These are phyloP conservation scores for Amaranthus hypochondriacus DNA, from an alignment of 148 eudicot species.

Conservation along the genomic window DNA sequence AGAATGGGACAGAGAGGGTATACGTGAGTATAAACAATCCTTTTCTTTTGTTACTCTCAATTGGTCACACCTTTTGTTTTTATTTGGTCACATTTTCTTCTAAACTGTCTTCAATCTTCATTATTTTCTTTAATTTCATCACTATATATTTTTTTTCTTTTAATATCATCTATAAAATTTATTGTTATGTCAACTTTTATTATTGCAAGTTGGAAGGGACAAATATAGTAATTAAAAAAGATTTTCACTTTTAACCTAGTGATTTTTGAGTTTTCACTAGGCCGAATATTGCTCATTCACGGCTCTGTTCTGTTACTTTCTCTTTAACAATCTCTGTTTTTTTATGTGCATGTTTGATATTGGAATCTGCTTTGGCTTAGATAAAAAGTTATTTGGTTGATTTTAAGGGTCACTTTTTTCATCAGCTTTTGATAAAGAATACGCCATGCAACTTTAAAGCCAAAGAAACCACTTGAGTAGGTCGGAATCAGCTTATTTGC, in stretches of 20 bases:
- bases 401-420: conserved; percentile 20
- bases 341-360: conserved; percentile 30
- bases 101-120: no score
- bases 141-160: no score
- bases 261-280: background rate
- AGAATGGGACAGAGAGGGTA: no score
- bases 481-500: conserved; percentile 13
- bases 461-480: conserved; percentile 11
- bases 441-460: conserved; percentile 28
- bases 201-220: no score
- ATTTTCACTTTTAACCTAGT: background rate
- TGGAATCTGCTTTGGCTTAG: conserved; percentile 49
- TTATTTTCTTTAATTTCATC: no score
- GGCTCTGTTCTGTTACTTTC: conserved; percentile 21
- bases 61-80: no score
- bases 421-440: conserved; percentile 25
- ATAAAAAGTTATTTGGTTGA: conserved; percentile 29
- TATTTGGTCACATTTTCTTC: no score
- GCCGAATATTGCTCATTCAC: conserved; percentile 32
- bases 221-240: no score
- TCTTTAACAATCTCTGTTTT: conserved; percentile 29
- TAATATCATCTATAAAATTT: no score
- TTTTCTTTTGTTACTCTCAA: no score
- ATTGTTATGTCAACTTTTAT: no score
- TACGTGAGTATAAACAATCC: no score